These are phyloP conservation scores for Kregervanrija pseudodelftensis DNA, from an alignment of 805 yeast species.

Conservation along the genomic window DNA sequence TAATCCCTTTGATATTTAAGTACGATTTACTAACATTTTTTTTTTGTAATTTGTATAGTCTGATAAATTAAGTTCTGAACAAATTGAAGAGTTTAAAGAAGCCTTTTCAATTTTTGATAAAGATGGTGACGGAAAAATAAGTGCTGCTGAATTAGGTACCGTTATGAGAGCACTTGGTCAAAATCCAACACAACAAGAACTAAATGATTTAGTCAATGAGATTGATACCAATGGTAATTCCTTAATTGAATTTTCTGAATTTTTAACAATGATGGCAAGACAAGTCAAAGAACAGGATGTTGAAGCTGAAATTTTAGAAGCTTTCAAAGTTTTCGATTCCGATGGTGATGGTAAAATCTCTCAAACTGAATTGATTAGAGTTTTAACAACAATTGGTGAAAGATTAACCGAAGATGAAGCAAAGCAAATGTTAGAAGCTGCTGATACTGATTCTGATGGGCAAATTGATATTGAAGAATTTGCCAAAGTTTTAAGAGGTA, in stretches of 20 bases:
- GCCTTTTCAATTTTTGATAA: slow-evolving; percentile 96
- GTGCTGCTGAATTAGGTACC: slow-evolving; percentile 91
- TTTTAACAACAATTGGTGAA: slow-evolving; percentile 95
- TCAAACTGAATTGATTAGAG: slow-evolving; percentile 94
- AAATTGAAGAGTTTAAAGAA: slow-evolving; percentile 94
- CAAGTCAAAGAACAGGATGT: slow-evolving; percentile 95
- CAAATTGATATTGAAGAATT: slow-evolving; percentile 96
- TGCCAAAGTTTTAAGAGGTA: slow-evolving; percentile 78
- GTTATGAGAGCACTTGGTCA: slow-evolving; percentile 99
- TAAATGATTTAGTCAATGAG: slow-evolving; percentile 95
- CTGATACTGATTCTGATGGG: slow-evolving; percentile 92
- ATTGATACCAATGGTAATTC: slow-evolving; percentile 96
- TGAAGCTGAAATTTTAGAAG: slow-evolving; percentile 95
- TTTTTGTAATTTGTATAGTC: slow-evolving; percentile 35
- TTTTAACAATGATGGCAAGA: slow-evolving; percentile 80
- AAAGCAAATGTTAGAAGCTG: slow-evolving; percentile 94
- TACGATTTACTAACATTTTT: too few relatives aligned
- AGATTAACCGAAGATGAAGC: slow-evolving; percentile 95
- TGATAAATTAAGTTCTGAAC: slow-evolving; percentile 89
- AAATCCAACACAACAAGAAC: slow-evolving; percentile 93
- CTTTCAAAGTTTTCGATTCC: slow-evolving; percentile 94
- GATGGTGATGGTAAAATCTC: slow-evolving; percentile 96
- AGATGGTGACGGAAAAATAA: slow-evolving; percentile 94
- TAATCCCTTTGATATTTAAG: too few relatives aligned
- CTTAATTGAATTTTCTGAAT: slow-evolving; percentile 73